These are phyloP conservation scores for Blumeria hordei DNA, from an alignment of 2,329 filamentous ascomycete genomes.

Conservation along the genomic window DNA sequence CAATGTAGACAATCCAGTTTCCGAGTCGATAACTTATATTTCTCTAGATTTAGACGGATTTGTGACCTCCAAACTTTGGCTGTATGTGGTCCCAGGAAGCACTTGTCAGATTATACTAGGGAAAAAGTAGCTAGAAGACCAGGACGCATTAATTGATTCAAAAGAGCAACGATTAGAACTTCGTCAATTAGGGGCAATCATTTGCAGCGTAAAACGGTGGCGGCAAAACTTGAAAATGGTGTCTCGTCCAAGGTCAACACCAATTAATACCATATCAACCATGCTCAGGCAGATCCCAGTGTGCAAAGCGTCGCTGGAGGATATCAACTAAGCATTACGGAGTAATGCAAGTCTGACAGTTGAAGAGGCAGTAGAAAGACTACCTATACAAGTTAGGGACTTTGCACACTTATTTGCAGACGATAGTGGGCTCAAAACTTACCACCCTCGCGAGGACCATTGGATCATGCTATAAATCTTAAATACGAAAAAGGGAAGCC, in stretches of 20 bases:
- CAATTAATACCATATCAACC: neutral
- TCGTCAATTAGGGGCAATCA: too few species aligned
- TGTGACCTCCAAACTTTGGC: too few species aligned
- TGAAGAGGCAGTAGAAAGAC: neutral
- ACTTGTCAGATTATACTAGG: neutral
- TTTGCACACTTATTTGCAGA: neutral
- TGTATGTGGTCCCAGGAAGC: neutral
- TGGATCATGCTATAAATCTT: neutral
- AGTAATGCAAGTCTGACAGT: neutral
- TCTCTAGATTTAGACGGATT: too few species aligned
- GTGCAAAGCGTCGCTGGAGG: neutral
- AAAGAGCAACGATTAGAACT: neutral
- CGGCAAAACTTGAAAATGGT: neutral
- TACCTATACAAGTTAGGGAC: neutral
- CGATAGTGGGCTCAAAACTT: neutral
- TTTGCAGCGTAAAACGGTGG: neutral
- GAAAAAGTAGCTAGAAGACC: neutral
- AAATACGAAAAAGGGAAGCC: neutral
- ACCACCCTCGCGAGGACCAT: neutral
- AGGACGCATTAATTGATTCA: neutral
- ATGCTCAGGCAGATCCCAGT: neutral
- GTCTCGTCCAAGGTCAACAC: neutral
- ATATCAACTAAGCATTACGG: neutral
- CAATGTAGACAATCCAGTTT: too few species aligned
- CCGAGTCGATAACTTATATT: too few species aligned